phyloP scores from a whole-genome alignment of 2,329 filamentous ascomycete genomes.

The Exophiala xenobiotica region DNA sequence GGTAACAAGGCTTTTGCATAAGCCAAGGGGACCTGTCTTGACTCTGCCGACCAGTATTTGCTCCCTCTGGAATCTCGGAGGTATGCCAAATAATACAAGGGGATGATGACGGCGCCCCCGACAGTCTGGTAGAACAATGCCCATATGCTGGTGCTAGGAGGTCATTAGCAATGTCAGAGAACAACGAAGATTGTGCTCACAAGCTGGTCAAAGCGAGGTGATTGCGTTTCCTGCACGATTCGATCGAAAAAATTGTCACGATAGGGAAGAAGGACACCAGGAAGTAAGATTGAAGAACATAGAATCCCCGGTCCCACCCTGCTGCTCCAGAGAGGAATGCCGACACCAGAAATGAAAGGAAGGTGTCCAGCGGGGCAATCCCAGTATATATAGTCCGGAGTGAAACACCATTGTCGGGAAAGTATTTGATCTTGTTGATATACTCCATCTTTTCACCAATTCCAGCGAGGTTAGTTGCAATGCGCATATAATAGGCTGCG shows the following conservation, averaged over 20 bases:
- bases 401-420: constrained; percentile 8
- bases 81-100: constrained; percentile 31
- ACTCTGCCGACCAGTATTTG: constrained; percentile 19
- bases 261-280: constrained; percentile 23
- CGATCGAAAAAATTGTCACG: constrained; percentile 15
- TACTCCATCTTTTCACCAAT: constrained; percentile 13
- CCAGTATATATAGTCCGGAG: constrained; percentile 21
- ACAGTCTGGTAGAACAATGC: constrained; percentile 24
- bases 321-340: constrained; percentile 20
- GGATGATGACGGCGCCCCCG: constrained; percentile 28
- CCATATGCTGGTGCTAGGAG: constrained; percentile 16
- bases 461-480: constrained; percentile 1
- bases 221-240: constrained; percentile 20
- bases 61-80: constrained; percentile 19
- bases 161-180: background rate
- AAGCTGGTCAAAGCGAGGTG: constrained; percentile 15
- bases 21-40: constrained; percentile 19
- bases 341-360: constrained; percentile 17
- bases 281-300: constrained; percentile 20
- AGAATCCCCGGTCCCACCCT: constrained; percentile 20
- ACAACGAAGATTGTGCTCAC: constrained; percentile 6
- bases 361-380: constrained; percentile 13
- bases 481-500: constrained; percentile 10
- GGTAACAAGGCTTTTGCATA: constrained; percentile 31
- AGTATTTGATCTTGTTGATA: constrained; percentile 7